Base-by-base conservation (phyloP, 495 filamentous ascomycete genomes). In the Cetradonia linearis region DNA sequence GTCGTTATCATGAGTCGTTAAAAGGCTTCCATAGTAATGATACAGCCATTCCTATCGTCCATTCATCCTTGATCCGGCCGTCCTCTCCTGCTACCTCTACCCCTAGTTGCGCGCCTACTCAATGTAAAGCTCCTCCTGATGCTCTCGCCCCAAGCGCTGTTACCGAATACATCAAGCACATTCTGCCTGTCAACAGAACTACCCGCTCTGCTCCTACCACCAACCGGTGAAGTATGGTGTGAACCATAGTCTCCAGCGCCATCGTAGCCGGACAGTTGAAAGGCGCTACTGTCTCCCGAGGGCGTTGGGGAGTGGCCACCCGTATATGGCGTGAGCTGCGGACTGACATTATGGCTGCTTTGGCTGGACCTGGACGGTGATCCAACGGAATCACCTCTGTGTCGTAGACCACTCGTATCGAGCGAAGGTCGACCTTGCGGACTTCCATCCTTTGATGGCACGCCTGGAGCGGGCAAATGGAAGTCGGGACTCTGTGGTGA, bases 71-170 rank as follows among this genome's bases (percentile, higher is more conserved):
- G 58, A 53, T 60, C 48, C 50, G 58, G 47, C 37, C 40, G 40
- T 23, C 40, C 30, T 27, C 62, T 57, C 46, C 65, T 38, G n/a
- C 61, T 62, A 1, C 59, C 62, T 34, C 65, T 59, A 8, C 44
- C 50, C 49, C 66, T 64, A 4, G 65, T 65, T 13, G 70, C 77
- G 18, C 76, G 76, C 66, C 82, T 81, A 64, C 84, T 82, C 73
- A 83, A 80, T 53, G 89, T 95, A 63, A 93, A 89, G 72, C 90
- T 95, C 58, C 89, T 81, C 61, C 90, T 78, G 54, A 96, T 88
- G 76, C 89, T 95, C 72, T 91, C 86, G 55, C 91, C 88, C 91
- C 91, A 96, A 23, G 85, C 88, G 42, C 89, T 93, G 63, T 89
- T 85, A 64, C 88, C 86, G 31, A 96, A 76, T 66, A 89, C 84